phyloP scores from a whole-genome alignment of 495 filamentous ascomycete species.

The Tuber microsphaerosporum region DNA sequence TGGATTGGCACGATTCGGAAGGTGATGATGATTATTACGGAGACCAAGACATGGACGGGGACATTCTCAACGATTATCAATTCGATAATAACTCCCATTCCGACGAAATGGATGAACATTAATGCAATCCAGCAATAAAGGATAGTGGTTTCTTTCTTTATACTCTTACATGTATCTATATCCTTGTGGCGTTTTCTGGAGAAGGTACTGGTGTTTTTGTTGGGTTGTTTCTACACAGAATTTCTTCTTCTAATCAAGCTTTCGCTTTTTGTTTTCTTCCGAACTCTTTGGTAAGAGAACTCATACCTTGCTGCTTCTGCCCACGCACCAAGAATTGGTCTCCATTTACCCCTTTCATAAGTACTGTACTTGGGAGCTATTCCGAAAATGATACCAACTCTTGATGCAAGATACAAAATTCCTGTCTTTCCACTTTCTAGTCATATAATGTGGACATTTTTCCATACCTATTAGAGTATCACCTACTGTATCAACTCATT shows the following conservation, averaged over 20 bases:
- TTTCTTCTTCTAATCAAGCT: neutral
- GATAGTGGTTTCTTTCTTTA: neutral
- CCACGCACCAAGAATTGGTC: neutral
- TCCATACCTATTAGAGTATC: too few species aligned
- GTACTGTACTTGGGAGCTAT: neutral
- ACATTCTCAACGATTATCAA: neutral
- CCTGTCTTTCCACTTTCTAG: neutral
- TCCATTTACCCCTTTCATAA: neutral
- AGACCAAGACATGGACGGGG: neutral
- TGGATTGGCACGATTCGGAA: neutral
- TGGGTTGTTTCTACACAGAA: neutral
- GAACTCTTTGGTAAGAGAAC: neutral
- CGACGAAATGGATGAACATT: neutral
- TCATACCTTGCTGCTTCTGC: neutral
- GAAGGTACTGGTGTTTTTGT: neutral
- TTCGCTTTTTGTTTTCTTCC: too few species aligned
- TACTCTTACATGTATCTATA: constrained; percentile 1
- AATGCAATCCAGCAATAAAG: neutral
- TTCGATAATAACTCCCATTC: neutral
- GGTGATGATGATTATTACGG: neutral
- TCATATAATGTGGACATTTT: neutral
- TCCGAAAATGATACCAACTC: neutral
- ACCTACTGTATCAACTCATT: too few species aligned
- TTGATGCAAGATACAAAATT: neutral
- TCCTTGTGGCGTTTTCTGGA: constrained; percentile 5